A percentile compares a stretch with the other conserved stretches of the same genome.
phyloP scores from a whole-genome alignment of 2,329 filamentous ascomycete species.

The Dactylonectria macrodidyma region DNA sequence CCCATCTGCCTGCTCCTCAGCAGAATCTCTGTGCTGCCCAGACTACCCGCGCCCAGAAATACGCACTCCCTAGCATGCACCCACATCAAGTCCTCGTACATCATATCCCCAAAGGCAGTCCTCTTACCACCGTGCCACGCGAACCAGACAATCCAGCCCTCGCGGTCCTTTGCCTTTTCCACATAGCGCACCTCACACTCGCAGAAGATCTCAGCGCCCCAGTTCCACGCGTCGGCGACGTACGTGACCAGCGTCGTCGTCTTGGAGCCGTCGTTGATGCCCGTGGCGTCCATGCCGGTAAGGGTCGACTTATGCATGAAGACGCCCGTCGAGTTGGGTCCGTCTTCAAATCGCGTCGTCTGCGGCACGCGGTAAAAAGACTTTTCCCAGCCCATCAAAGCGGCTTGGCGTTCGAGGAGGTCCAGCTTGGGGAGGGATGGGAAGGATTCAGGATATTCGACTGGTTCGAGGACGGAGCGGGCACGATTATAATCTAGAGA shows the following conservation, averaged over 20 bases:
- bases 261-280: constrained; percentile 78
- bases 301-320: constrained; percentile 73
- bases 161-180: constrained; percentile 63
- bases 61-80: constrained; percentile 76
- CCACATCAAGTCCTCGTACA: constrained; percentile 76
- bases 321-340: constrained; percentile 75
- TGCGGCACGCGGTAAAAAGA: constrained; percentile 71
- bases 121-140: constrained; percentile 74
- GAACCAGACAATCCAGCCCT: constrained; percentile 76
- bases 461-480: constrained; percentile 70
- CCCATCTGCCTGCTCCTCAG: constrained; percentile 73
- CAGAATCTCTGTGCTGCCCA: constrained; percentile 77
- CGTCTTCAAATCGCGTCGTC: constrained; percentile 74
- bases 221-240: constrained; percentile 79
- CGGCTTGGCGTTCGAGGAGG: constrained; percentile 71
- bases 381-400: constrained; percentile 62
- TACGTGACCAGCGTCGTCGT: constrained; percentile 78
- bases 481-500: constrained; percentile 71
- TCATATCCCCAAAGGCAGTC: constrained; percentile 65
- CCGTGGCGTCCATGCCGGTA: constrained; percentile 75
- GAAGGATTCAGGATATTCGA: constrained; percentile 70
- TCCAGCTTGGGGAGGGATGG: constrained; percentile 71
- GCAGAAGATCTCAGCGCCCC: constrained; percentile 81
- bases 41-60: constrained; percentile 75
- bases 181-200: constrained; percentile 77